Evolutionary conservation across 2,329 filamentous ascomycete genomes (phyloP), one percentile per base, ranked within the genome.

Genomic region (Fusarium sulawesiense): DNA sequence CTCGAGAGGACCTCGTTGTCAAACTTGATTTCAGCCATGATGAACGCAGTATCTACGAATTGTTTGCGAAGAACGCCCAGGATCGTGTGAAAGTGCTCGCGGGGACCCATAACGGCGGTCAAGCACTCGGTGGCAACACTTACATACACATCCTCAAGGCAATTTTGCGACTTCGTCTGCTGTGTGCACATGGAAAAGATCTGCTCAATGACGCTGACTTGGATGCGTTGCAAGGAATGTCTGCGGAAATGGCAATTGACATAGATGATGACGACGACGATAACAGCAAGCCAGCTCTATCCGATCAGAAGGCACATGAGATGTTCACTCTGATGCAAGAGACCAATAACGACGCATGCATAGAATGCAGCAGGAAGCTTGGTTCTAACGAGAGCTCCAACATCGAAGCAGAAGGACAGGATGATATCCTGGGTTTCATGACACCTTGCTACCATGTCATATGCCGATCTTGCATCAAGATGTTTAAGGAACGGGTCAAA

Each of bases 141-240:
- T 98, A 97, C 76, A 94, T 96, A 48, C 93, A 97, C 73, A 96
- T 99, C 48, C 82, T 99, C 65, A 94, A 96, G 70, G 93, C 93
- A 7, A 97, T 99, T 76, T 87, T 97, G 71, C 91, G 95, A 30
- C 87, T 99, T 20, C 92, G 96, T 12, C 86, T 97, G 42, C 92
- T 98, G 54, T 98, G 94, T 76, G 96, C 94, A 2, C 95, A 98
- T 77, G 96, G 96, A n/a, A 92, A 92, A 70, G 95, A 98, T 64
- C 87, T 99, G 10, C 86, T 99, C 4, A 93, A 90, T 60, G 89
- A 94, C 37, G 91, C 95, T 21, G 95, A 98, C 74, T 83, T 97
- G 47, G 89, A 91, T 71, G 85, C 92, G 6, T 88, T 95, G 53
- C 91, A 94, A 76, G 95, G 94, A 25, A 87, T 93, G 79, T 93